Evolutionary conservation across 148 eudicot genomes (phyloP), one percentile per base, ranked within the genome.

Genomic region (Rhododendron henanense): DNA sequence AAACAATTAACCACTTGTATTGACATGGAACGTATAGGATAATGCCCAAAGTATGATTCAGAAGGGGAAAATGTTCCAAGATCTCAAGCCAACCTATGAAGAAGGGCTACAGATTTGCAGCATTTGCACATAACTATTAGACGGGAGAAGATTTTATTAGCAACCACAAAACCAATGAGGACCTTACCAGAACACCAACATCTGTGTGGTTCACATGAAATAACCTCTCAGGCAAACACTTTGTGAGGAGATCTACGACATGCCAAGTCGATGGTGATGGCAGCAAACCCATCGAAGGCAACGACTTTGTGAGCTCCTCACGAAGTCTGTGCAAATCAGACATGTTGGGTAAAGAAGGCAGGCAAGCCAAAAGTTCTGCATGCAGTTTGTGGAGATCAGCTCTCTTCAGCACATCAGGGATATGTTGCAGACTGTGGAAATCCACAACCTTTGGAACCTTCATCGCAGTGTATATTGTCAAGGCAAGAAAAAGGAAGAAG

Each of bases 381-480:
- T 89, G 97, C 85, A 96, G 86, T 84, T 93, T 91, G 83, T 94
- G 96, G 82, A 92, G 84, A 90, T 95, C 97, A 35, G 94, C 90
- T 75, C 89, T 91, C 88, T 90, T 93, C 82, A 95, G 85, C 41
- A 91, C 93, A 85, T 92, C 96, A 57, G 93, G 93, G 37, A 96
- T 87, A 90, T 93, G 90, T 75, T 91, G 92, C 59, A 95, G 84
- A 31, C 91, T 85, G 76, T 90, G 91, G 69, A 91, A 89, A 90
- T 97, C 96, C 39, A 93, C 94, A 78, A 95, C 98, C 47, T 87
- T 88, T 23, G 99, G 98, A 75, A 94, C 84, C 88, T 92, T 91
- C 91, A 80, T 92, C 41, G 96, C 98, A 59, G 98, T 94, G 90
- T 95, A 95, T 85, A 95, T 93, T 10, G 98, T 97, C 89, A 97